Base-by-base conservation (phyloP, 2,329 filamentous ascomycete genomes). In the Talaromyces pinophilus region DNA sequence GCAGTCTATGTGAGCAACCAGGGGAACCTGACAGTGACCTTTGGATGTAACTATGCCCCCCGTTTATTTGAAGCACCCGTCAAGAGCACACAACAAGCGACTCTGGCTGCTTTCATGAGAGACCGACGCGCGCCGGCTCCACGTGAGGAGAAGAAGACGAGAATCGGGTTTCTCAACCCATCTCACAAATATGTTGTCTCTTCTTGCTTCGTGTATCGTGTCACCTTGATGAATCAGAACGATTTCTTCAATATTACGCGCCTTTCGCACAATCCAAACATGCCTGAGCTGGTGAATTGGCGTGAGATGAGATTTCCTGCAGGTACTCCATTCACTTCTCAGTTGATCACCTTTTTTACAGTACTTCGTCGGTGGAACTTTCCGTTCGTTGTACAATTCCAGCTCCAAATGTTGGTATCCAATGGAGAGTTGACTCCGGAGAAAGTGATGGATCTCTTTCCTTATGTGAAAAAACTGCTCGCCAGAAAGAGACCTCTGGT, bases 361-460 rank as follows among this genome's bases (percentile, higher is more conserved):
- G 7, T 15, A 1, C 42, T 69, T 5, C 22, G 48, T 2, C 22
- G n/a, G 7, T 40, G 65, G 7, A 75, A 69, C 1, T 70, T 86
- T 65, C 78, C 85, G 5, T 91, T 88, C 68, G 73, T 77, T 0
- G 72, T 88, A 0, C 79, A 86, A 5, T 90, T 87, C 71, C 88
- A 91, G 70, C 78, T 91, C 5, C 84, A 90, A 61, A 84, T 83
- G 17, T 77, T 93, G 5, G 86, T 88, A 0, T 81, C 83, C 71
- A 90, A 90, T 69, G 86, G 85, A 25, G 87, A 85, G 64, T 79
- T 92, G 1, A 79, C 86, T 13, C 89, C 90, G 0, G 70, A 72
- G 0, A 84, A 78, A 1, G 86, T 87, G 0, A 57, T 80, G 0
- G 68, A 73, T 1, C 72, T 92, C 5, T 74, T 87, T 1, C 72